phyloP scores from a whole-genome alignment of 176 grass and related monocot genomes.

The Miscanthus lutarioriparius region DNA sequence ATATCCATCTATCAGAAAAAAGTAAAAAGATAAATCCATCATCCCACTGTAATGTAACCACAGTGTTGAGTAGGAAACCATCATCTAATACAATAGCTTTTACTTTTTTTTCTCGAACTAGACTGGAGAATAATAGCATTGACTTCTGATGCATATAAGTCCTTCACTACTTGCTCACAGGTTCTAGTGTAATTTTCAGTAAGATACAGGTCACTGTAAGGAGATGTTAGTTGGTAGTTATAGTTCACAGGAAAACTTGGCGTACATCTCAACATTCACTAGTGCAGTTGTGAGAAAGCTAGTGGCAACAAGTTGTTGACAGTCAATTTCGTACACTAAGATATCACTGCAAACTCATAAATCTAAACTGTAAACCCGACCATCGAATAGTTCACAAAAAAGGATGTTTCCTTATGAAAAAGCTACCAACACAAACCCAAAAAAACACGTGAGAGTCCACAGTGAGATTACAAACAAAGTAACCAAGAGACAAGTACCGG shows the following conservation, averaged over 20 bases:
- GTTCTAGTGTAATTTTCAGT: background rate
- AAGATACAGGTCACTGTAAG: background rate
- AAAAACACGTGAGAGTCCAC: background rate
- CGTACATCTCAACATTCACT: background rate
- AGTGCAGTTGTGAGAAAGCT: background rate
- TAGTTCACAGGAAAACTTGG: background rate
- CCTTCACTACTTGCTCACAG: background rate
- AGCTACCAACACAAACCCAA: background rate
- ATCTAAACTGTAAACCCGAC: background rate
- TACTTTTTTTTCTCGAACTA: background rate
- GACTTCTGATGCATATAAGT: background rate
- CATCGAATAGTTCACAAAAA: background rate
- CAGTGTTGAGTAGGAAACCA: background rate
- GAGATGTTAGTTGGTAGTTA: background rate
- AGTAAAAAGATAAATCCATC: background rate
- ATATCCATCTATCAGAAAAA: background rate
- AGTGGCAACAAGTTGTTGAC: background rate
- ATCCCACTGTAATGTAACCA: background rate
- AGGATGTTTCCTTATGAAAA: background rate
- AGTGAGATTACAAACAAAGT: background rate
- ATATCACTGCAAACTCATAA: background rate
- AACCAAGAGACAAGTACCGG: background rate
- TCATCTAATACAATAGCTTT: background rate
- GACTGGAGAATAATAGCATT: background rate
- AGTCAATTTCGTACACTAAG: background rate